Evolutionary conservation across 2,329 filamentous ascomycete species (phyloP).

Genomic region (Monilinia vaccinii-corymbosi): DNA sequence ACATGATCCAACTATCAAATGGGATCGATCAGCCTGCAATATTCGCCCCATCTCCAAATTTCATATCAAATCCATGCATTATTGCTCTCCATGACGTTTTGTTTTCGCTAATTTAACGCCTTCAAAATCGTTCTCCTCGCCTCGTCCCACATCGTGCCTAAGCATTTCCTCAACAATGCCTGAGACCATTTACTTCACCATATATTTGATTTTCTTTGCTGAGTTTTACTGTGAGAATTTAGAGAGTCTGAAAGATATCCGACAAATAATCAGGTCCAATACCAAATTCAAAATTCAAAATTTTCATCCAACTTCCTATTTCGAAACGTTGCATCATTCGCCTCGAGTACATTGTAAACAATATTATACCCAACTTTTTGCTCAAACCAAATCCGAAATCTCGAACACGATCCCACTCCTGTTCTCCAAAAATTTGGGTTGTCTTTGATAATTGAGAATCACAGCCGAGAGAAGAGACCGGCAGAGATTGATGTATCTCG

Average conservation of each 20-base stretch:
- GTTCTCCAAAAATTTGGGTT: constrained; percentile 42
- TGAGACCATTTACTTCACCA: neutral
- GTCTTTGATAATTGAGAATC: constrained; percentile 50
- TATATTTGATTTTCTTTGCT: neutral
- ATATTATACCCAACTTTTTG: neutral
- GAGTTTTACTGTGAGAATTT: neutral
- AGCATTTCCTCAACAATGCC: neutral
- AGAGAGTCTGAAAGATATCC: neutral
- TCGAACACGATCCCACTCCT: constrained; percentile 39
- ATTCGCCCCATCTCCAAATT: too few relatives aligned
- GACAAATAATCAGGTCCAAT: constrained; percentile 1
- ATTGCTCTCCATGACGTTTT: too few relatives aligned
- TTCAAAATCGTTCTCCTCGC: too few relatives aligned
- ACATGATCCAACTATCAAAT: neutral
- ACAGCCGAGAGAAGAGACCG: constrained; percentile 47
- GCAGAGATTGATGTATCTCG: constrained; percentile 39
- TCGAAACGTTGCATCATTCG: neutral
- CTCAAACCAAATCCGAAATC: neutral
- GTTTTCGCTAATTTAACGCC: too few relatives aligned
- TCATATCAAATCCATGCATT: too few relatives aligned
- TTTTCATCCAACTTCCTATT: too few relatives aligned
- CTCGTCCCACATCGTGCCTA: neutral
- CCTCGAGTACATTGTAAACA: neutral
- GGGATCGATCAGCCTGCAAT: too few relatives aligned
- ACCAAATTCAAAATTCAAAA: neutral